Base-by-base conservation (phyloP, 169 alveolate species). In the Cryptosporidium parvum region DNA sequence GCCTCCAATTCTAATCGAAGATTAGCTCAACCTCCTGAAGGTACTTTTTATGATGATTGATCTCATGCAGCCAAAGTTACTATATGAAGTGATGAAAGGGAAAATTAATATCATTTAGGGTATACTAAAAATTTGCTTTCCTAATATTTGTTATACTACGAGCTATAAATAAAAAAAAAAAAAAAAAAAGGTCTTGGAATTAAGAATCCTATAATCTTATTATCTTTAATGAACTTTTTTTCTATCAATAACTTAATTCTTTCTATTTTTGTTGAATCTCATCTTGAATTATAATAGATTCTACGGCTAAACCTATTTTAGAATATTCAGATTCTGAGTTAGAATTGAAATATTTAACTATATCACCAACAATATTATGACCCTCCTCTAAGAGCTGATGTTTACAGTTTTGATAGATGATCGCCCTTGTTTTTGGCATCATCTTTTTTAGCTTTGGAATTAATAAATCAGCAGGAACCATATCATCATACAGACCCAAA, bases 1-100 rank as follows among this genome's bases (percentile, higher is more conserved):
- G 94, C 96, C 71, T 84, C 95, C 0, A 92, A 95, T 42, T 94
- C 95, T 26, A 97, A 96, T 75, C 94, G 97, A 84, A 89, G 98
- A 85, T 93, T 95, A 42, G 95, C 95, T 23, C 98, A 97, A 91
- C 99, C 99, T n/a, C 97, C 97, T n/a, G 99, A 97, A 92, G 99
- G 99, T 31, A 95, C 94, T 29, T 92, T 84, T 85, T 97, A 96
- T 91, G 91, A 87, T 42, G 80, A 69, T 9, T 53, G 26, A 21
- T 5, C 37, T n/a, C 14, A 26, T 14, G 10, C 16, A 26, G 29
- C 14, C 29, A 3, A 8, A 23, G 1, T 0, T 18, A 31, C 2
- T 37, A 31, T 67, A 12, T 16, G 45, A 4, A 21, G 26, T 12
- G 29, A 67, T 14, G 21, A 26, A 10, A 33, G n/a, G 8, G 51